Conservation (phyloP, 1,284 basidiomycete species). For the Microbotryum intermedium region DNA sequence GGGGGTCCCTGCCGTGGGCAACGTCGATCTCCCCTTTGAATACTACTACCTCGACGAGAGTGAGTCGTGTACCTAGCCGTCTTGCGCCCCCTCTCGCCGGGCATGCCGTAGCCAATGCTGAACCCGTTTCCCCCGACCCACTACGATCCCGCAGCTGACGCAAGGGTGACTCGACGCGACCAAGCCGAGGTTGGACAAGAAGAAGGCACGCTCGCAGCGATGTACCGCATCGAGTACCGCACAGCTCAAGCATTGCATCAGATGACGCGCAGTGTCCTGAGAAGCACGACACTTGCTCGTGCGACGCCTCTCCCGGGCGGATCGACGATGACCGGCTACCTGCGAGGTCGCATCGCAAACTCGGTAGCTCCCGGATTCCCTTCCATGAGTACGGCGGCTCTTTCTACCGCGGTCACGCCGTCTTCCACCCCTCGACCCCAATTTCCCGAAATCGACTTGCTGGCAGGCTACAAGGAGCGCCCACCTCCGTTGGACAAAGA, state of each 20-base stretch:
- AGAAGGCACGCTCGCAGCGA: neutral
- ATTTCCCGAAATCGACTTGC: constrained; percentile 4
- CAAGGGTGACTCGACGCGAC: neutral
- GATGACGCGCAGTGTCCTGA: constrained; percentile 9
- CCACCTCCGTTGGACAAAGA: constrained; percentile 8
- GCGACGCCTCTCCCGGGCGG: neutral
- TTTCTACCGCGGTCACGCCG: too few relatives aligned
- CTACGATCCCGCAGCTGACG: neutral
- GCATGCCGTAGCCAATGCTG: too few relatives aligned
- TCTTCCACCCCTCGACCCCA: neutral
- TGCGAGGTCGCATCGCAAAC: constrained; percentile 12
- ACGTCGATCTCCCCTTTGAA: constrained; percentile 15
- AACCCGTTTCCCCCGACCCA: too few relatives aligned
- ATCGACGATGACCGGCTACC: constrained; percentile 19
- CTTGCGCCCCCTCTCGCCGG: too few relatives aligned
- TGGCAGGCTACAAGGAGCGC: constrained; percentile 9
- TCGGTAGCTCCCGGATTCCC: constrained; percentile 15
- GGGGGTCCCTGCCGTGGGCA: neutral
- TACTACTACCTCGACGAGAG: constrained; percentile 22
- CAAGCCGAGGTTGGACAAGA: constrained; percentile 18
- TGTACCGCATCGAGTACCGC: constrained; percentile 29
- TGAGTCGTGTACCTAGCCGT: neutral
- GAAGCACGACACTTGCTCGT: neutral
- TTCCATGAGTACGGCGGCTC: neutral
- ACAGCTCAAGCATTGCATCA: constrained; percentile 20